Percentiles rank a stretch among this genome's conserved stretches.
Conservation (phyloP, 2,329 filamentous ascomycete genomes). For the Aspergillus puulaauensis region DNA sequence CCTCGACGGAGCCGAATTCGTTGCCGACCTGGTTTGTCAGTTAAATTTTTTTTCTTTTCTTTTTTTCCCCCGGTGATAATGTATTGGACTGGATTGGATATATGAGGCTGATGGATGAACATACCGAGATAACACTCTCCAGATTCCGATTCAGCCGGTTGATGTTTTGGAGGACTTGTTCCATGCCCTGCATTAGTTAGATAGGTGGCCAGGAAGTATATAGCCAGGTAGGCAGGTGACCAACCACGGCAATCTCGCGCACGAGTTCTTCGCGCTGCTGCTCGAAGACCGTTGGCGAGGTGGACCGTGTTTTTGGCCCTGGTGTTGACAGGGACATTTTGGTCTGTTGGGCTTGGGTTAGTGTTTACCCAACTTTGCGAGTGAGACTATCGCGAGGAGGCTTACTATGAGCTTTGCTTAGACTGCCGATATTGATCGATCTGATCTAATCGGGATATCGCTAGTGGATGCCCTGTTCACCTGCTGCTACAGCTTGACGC, state of each 20-base stretch:
- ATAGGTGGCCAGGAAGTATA: neutral
- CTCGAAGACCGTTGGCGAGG: slow-evolving; percentile 40
- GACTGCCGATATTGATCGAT: neutral
- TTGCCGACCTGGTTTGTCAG: slow-evolving; percentile 69
- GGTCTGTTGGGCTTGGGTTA: neutral
- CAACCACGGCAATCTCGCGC: slow-evolving; percentile 44
- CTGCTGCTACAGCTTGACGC: neutral
- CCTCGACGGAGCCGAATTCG: slow-evolving; percentile 95
- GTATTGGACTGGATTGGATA: too few relatives aligned
- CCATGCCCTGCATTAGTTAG: slow-evolving; percentile 57
- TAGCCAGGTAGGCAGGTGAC: slow-evolving; percentile 5
- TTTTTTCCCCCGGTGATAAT: too few relatives aligned
- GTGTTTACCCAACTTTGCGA: neutral
- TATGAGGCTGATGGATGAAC: slow-evolving; percentile 25
- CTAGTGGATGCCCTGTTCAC: neutral
- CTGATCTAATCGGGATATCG: neutral
- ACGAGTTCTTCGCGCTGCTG: slow-evolving; percentile 44
- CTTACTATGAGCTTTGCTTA: too few relatives aligned
- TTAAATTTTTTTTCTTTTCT: too few relatives aligned
- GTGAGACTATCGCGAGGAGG: too few relatives aligned
- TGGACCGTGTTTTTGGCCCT: slow-evolving; percentile 15
- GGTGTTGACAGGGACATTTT: slow-evolving; percentile 17
- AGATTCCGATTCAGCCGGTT: slow-evolving; percentile 92
- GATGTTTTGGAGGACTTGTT: slow-evolving; percentile 91
- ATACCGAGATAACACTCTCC: slow-evolving; percentile 83